Evolutionary conservation across 2,329 filamentous ascomycete species (phyloP).

Genomic region (Chrysoporthe puriensis): DNA sequence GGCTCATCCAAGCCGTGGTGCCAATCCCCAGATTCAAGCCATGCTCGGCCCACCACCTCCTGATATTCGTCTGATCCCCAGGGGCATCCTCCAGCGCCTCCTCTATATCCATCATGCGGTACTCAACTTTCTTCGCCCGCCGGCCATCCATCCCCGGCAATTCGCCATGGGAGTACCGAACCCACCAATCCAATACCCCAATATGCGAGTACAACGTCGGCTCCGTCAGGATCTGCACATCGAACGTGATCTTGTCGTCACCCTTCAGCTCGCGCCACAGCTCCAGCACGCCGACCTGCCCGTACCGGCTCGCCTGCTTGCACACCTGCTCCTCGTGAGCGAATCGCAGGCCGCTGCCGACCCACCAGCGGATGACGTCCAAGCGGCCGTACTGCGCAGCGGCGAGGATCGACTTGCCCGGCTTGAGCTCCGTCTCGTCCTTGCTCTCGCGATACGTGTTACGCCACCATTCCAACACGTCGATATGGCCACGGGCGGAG

Average conservation of each 20-base stretch:
- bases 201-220: constrained; percentile 87
- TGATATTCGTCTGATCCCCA: constrained; percentile 69
- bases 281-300: constrained; percentile 81
- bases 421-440: constrained; percentile 64
- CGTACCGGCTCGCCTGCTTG: constrained; percentile 82
- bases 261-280: constrained; percentile 79
- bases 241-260: constrained; percentile 50
- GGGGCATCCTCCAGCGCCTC: constrained; percentile 90
- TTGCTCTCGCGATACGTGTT: constrained; percentile 65
- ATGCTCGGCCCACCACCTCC: constrained; percentile 86
- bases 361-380: constrained; percentile 85
- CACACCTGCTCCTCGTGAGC: constrained; percentile 81
- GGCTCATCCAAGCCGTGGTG: constrained; percentile 89
- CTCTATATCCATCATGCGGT: constrained; percentile 94
- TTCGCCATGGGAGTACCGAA: constrained; percentile 63
- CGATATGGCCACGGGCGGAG: constrained; percentile 80
- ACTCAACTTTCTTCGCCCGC: constrained; percentile 76
- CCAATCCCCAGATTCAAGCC: constrained; percentile 80
- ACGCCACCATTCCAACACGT: constrained; percentile 93
- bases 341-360: constrained; percentile 76
- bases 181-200: constrained; percentile 91
- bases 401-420: constrained; percentile 81
- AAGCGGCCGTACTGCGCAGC: constrained; percentile 82
- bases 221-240: constrained; percentile 64
- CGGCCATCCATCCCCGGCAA: constrained; percentile 58